These are phyloP conservation scores for Malus orientalis DNA, from an alignment of 306 rosid genomes.

Conservation along the genomic window DNA sequence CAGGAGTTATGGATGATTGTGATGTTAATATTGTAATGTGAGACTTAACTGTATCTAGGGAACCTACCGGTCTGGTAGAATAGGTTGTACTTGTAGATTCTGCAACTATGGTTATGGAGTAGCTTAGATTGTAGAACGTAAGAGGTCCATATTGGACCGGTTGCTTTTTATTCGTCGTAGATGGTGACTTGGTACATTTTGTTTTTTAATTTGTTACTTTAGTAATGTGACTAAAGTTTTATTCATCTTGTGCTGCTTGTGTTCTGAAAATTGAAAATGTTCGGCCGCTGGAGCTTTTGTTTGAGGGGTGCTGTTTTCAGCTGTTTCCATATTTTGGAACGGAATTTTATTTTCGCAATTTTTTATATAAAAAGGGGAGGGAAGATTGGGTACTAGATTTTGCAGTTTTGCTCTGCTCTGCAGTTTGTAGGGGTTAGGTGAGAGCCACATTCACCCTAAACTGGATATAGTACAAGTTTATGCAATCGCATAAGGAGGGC, in stretches of 20 bases:
- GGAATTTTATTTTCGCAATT: neutral
- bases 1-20: constrained; percentile 35
- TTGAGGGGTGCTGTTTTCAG: neutral
- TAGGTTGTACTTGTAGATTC: constrained; percentile 33
- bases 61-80: constrained; percentile 17
- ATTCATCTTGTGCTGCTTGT: neutral
- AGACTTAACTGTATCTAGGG: constrained; percentile 33
- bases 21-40: constrained; percentile 14
- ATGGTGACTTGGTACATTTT: neutral
- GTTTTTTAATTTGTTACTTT: neutral
- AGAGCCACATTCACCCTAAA: neutral
- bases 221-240: constrained; percentile 12
- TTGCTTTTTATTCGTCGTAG: neutral
- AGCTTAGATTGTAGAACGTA: constrained; percentile 23
- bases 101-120: constrained; percentile 17
- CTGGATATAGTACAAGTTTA: no score
- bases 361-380: neutral
- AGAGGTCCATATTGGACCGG: constrained; percentile 9
- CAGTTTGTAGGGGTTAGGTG: neutral
- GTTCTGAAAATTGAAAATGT: neutral
- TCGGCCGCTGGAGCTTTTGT: neutral
- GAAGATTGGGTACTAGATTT: neutral
- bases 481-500: neutral
- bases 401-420: neutral
- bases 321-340: neutral